A percentile compares a stretch with the other conserved stretches of the same genome.
Conservation (phyloP, 176 grass and related monocot genomes). For the Thinopyrum elongatum region DNA sequence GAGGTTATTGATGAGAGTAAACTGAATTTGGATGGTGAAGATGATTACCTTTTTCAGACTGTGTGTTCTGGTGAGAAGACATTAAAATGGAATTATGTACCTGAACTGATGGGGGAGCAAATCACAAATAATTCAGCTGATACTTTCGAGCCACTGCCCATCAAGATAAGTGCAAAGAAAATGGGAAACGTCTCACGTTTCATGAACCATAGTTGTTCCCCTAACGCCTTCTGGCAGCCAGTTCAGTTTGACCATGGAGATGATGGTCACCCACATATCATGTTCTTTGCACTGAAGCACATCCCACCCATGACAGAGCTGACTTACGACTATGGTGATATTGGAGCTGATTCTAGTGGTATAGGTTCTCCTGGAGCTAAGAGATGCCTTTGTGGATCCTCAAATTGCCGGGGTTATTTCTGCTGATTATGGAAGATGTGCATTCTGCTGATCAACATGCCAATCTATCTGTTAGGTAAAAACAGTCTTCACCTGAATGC, state of each 20-base stretch:
- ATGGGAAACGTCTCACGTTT: slow-evolving; percentile 78
- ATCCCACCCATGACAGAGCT: slow-evolving; percentile 95
- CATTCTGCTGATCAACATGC: slow-evolving; percentile 7
- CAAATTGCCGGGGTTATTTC: slow-evolving; percentile 69
- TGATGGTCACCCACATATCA: slow-evolving; percentile 66
- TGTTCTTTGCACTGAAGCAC: slow-evolving; percentile 95
- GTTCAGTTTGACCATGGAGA: slow-evolving; percentile 83
- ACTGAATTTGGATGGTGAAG: slow-evolving; percentile 50
- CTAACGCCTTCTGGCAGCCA: slow-evolving; percentile 88
- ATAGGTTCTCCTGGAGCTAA: slow-evolving; percentile 39
- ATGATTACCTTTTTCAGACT: slow-evolving; percentile 77
- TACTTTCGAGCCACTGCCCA: slow-evolving; percentile 57
- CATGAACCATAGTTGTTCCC: slow-evolving; percentile 88
- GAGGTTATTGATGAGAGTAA: slow-evolving; percentile 58
- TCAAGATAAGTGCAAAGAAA: slow-evolving; percentile 84
- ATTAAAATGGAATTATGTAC: slow-evolving; percentile 78
- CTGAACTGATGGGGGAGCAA: slow-evolving; percentile 67
- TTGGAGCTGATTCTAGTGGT: slow-evolving; percentile 35
- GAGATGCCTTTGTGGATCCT: slow-evolving; percentile 74
- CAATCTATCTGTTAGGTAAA: slow-evolving; percentile 27
- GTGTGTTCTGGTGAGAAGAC: slow-evolving; percentile 61
- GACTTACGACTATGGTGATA: slow-evolving; percentile 78
- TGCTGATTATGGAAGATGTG: slow-evolving; percentile 37
- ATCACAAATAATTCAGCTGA: slow-evolving; percentile 44
- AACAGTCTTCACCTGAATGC: not conserved